Evolutionary conservation across 371 early-diverging fungal genomes (phyloP), one percentile per base, ranked within the genome.

Genomic region (Coemansia linderi): DNA sequence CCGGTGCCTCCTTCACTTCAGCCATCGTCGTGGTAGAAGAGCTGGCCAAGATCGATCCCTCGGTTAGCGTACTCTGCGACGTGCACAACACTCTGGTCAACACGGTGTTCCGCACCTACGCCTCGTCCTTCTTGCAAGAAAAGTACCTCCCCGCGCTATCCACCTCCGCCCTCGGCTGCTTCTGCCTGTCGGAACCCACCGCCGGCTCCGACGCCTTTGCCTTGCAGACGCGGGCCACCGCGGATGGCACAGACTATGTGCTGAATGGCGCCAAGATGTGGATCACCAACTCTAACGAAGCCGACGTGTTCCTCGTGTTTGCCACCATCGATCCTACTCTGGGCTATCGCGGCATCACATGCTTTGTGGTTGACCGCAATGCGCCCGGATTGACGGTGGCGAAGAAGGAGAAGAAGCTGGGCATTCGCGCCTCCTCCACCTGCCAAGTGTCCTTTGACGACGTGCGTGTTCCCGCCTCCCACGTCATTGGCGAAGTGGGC

Each of bases 341-440:
- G 85, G 97, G 97, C 27, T 96, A 98, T 87, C 95, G 95, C 87
- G 99, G 99, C 59, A 98, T 98, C 75, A 96, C 98, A 38, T 96
- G 96, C 84, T 98, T 98, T 72, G 89, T 96, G 46, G 95, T 97
- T 19, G 97, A 98, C 64, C 93, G 93, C 83, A 88, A 87, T n/a
- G 89, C 89, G 94, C 54, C 54, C 17, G 99, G 99, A 64, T 92
- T 98, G 54, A 78, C 91, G 80, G 86, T 98, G 65, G 92, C 91
- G 68, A 97, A 97, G 89, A 98, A 97, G 88, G 99, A 98, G 83
- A 86, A 86, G 72, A 98, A 98, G 89, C 92, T 98, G 63, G 99
- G 99, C 71, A 97, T 98, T 77, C 91, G 95, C 61, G 92, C 96
- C 9, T 97, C 97, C 0, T 94, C 95, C 9, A 98, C 99, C 2